phyloP scores from a whole-genome alignment of 2,329 filamentous ascomycete genomes.

The Hymenoscyphus infarciens region DNA sequence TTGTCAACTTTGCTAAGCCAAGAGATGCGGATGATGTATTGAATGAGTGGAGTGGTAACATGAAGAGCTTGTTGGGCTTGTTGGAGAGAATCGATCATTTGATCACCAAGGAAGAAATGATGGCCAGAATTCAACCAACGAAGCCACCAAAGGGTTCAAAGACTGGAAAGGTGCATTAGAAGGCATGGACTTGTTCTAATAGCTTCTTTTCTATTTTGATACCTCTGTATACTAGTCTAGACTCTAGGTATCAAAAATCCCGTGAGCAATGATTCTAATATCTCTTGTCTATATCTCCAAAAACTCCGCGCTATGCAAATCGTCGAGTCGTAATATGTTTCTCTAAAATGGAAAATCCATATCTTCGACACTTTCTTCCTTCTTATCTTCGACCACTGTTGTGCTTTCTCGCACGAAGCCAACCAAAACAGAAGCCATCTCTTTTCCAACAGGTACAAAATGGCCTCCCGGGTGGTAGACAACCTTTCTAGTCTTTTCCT shows the following conservation, averaged over 20 bases:
- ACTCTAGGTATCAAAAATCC: slow-evolving; percentile 32
- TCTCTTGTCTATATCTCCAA: slow-evolving; percentile 14
- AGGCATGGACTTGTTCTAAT: slow-evolving; percentile 16
- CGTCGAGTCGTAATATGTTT: neutral
- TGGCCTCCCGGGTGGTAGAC: slow-evolving; percentile 81
- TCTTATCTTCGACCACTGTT: slow-evolving; percentile 44
- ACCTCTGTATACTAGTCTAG: slow-evolving; percentile 36
- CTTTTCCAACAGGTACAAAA: slow-evolving; percentile 79
- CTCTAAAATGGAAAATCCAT: slow-evolving; percentile 64
- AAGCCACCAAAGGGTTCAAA: slow-evolving; percentile 32
- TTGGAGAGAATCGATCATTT: slow-evolving; percentile 93
- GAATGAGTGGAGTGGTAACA: slow-evolving; percentile 98
- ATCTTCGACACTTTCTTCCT: slow-evolving; percentile 59
- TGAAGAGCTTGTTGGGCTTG: slow-evolving; percentile 85
- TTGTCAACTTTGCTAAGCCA: slow-evolving; percentile 93
- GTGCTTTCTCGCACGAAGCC: slow-evolving; percentile 59
- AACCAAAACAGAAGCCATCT: slow-evolving; percentile 73
- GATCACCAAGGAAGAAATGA: slow-evolving; percentile 99
- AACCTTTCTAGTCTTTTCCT: slow-evolving; percentile 41
- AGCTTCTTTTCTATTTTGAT: slow-evolving; percentile 22
- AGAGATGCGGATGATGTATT: slow-evolving; percentile 92
- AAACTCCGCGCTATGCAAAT: slow-evolving; percentile 27
- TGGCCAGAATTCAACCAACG: slow-evolving; percentile 85
- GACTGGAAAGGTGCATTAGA: slow-evolving; percentile 38
- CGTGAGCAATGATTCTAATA: slow-evolving; percentile 16